Base-by-base conservation (phyloP, 176 grass and related monocot genomes). In the Rhynchospora breviuscula region DNA sequence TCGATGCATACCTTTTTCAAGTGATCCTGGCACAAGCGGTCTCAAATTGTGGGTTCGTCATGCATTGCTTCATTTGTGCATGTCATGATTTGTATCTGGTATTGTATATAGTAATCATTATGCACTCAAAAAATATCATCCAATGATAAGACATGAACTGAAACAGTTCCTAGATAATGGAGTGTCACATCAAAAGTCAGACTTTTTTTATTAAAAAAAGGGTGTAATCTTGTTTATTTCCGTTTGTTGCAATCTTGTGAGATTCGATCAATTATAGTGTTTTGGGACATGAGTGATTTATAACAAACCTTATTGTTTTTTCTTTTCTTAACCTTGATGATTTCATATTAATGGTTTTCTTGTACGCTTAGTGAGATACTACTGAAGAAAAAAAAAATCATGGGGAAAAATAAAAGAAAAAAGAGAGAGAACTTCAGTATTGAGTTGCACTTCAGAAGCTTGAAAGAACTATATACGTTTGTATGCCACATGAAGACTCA, bases 261-360 rank as follows among this genome's bases (percentile, higher is more conserved):
- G 47, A 52, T 75, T 74, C 52, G 19, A 53, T 75, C 2, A 26
- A 76, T 26, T 54, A 31, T 76, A 76, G 72, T 76, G 72, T 76
- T 29, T 26, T 8, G 7, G 14, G 11, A 21, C 17, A 3, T 54
- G 48, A 3, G 72, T 54, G 22, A 26, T 76, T 76, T 15, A 54
- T 53, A 25, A 10, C 26, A 54, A 76, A 76, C 69, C 48, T 18
- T 11, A 4, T 47, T 29, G 26, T 29, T 75, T 74, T 6, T 72
- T 7, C 66, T 5, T 69, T 69, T 21, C 44, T 74, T 74, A 52
- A 46, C 46, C 46, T 53, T 53, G 21, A 17, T 14, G 21, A 14
- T 19, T 49, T 14, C 8, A 71, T 71, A 72, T 11, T 64, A 47
- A 8, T 67, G 26, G 1, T n/a, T 18, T n/a, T 2, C 13, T 68